Evolutionary conservation across 768 basidiomycete genomes (phyloP), one percentile per base, ranked within the genome.

Genomic region (Saitozyma podzolica): DNA sequence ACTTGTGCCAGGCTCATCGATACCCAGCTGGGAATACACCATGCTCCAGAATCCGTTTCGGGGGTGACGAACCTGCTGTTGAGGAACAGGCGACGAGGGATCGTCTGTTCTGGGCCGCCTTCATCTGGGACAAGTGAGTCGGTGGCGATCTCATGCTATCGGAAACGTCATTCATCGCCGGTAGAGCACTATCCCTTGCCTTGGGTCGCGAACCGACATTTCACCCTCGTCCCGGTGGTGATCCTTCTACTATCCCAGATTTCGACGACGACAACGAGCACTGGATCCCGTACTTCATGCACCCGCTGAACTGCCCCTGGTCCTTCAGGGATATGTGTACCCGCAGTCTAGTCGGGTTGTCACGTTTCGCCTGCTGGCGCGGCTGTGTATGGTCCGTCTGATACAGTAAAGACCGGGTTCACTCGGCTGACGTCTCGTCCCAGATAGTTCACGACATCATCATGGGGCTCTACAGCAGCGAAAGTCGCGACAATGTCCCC

Each of bases 91-190:
- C 50, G 9, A 64, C 53, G 5, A 40, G 63, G 17, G 53, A 59
- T 29, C 42, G 57, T 39, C 51, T 64, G 8, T 64, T 64, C 52
- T 64, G 63, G 63, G 48, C 63, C 13, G 63, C 63, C 14, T 64
- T 64, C 63, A 56, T 59, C n/a, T 64, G 63, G 63, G 63, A 64
- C 49, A 64, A 64, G 63, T 64, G 49, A 54, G 63, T 55, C 29
- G 9, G 13, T 53, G 0, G 29, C 29, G 29, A 29, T 29, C 29
- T 29, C 2, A 2, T 29, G 5, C 8, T 29, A 8, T 19, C 16
- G 11, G 11, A 14, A 8, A 50, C n/a, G 14, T 37, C 14, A 19
- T 29, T 29, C 5, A 29, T 29, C 5, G 29, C 29, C 29, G 29
- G 29, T 29, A 64, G 63, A 39, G 50, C 58, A 13, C 50, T 64